Evolutionary conservation across 208 protist species (phyloP).

Genomic region (Trypanosoma avium): DNA sequence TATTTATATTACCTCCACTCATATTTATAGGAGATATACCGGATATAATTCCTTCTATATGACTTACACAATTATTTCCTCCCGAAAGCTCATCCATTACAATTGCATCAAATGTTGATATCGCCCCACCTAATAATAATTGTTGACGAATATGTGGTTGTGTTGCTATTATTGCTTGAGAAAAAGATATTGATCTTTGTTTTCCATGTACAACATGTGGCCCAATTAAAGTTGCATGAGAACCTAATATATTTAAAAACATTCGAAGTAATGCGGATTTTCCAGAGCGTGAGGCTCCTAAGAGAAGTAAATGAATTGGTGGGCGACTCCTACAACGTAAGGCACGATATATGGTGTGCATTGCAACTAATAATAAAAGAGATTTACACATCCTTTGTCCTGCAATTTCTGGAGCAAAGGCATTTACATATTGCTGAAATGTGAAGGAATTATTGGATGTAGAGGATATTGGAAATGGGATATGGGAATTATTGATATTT

Average conservation of each 20-base stretch:
- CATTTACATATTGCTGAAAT: constrained; percentile 30
- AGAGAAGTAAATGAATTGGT: constrained; percentile 58
- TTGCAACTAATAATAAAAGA: constrained; percentile 47
- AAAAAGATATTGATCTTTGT: constrained; percentile 16
- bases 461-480: no score
- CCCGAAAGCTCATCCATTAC: constrained; percentile 52
- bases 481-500: no score
- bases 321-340: constrained; percentile 12
- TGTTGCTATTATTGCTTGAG: constrained; percentile 30
- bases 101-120: constrained; percentile 36
- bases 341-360: constrained; percentile 55
- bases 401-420: constrained; percentile 47
- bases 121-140: constrained; percentile 49
- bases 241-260: constrained; percentile 36
- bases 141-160: constrained; percentile 30
- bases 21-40: constrained; percentile 14
- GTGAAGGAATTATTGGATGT: neutral
- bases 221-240: constrained; percentile 38
- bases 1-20: neutral
- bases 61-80: constrained; percentile 14
- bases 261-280: constrained; percentile 55
- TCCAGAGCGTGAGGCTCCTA: constrained; percentile 55
- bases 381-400: constrained; percentile 52
- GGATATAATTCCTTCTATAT: constrained; percentile 14
- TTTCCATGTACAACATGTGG: constrained; percentile 42